Evolutionary conservation across 805 yeast species (phyloP).

Genomic region (Jamesozyma spencerorum): DNA sequence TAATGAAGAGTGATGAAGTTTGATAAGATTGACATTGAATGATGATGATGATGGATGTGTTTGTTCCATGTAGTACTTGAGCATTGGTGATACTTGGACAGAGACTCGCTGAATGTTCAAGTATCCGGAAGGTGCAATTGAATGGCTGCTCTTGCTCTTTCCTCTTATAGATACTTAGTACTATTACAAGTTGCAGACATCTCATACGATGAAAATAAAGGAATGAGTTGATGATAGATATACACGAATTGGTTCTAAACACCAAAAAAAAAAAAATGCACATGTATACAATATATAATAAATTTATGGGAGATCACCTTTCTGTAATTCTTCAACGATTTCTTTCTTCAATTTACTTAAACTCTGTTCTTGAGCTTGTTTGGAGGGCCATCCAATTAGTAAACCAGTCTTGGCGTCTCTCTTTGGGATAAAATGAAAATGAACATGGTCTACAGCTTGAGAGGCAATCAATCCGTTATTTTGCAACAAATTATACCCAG

Average conservation of each 20-base stretch:
- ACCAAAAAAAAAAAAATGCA: background rate
- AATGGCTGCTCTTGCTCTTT: constrained; percentile 1
- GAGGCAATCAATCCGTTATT: constrained; percentile 93
- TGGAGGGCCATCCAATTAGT: constrained; percentile 85
- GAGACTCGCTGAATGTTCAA: too few relatives aligned
- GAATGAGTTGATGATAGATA: too few relatives aligned
- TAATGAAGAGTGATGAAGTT: too few relatives aligned
- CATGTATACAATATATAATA: background rate
- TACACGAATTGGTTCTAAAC: too few relatives aligned
- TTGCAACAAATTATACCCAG: constrained; percentile 78
- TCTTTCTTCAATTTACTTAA: constrained; percentile 49
- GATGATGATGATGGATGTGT: too few relatives aligned
- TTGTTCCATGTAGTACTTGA: too few relatives aligned
- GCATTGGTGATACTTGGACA: too few relatives aligned
- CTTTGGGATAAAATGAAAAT: constrained; percentile 93
- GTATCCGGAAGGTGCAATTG: too few relatives aligned
- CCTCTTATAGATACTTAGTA: too few relatives aligned
- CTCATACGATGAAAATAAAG: too few relatives aligned
- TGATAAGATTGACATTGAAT: too few relatives aligned
- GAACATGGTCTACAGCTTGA: constrained; percentile 92
- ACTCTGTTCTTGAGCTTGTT: constrained; percentile 60
- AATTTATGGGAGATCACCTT: background rate
- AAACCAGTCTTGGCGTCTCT: constrained; percentile 63
- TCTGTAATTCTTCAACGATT: background rate
- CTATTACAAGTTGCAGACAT: too few relatives aligned